Conservation (phyloP, 1,139 yeast species). For the Suhomyces guaymorum region DNA sequence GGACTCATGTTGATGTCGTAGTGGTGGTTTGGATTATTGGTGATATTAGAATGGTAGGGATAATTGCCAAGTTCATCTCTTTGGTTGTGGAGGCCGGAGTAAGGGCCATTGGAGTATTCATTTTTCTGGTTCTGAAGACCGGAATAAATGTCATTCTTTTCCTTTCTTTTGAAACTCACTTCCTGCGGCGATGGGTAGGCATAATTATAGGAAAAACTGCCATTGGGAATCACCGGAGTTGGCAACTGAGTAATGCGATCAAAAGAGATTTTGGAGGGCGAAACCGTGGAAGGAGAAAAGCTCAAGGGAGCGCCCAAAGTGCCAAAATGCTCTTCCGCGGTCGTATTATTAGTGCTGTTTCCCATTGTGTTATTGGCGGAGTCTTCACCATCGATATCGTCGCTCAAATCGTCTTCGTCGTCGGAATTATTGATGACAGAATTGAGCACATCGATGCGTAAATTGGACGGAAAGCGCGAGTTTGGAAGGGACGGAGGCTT, state of each 20-base stretch:
- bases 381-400: neutral
- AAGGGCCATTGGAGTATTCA: no score
- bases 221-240: conserved; percentile 18
- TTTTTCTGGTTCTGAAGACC: no score
- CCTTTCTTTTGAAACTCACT: no score
- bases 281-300: conserved; percentile 10
- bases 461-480: conserved; percentile 8
- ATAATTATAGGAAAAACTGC: conserved; percentile 13
- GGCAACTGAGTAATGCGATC: conserved; percentile 20
- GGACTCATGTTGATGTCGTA: no score
- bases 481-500: conserved; percentile 1
- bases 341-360: no score
- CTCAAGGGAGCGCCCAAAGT: conserved; percentile 14
- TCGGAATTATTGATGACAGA: conserved; percentile 6
- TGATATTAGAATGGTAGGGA: no score
- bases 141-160: no score
- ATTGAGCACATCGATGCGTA: conserved; percentile 9
- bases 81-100: no score
- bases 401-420: conserved; percentile 3
- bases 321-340: neutral
- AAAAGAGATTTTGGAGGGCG: conserved; percentile 16
- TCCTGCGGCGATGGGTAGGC: conserved; percentile 6
- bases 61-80: no score
- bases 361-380: neutral
- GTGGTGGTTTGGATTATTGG: no score